Evolutionary conservation across 2,329 filamentous ascomycete genomes (phyloP).

Genomic region (Cladophialophora immunda): DNA sequence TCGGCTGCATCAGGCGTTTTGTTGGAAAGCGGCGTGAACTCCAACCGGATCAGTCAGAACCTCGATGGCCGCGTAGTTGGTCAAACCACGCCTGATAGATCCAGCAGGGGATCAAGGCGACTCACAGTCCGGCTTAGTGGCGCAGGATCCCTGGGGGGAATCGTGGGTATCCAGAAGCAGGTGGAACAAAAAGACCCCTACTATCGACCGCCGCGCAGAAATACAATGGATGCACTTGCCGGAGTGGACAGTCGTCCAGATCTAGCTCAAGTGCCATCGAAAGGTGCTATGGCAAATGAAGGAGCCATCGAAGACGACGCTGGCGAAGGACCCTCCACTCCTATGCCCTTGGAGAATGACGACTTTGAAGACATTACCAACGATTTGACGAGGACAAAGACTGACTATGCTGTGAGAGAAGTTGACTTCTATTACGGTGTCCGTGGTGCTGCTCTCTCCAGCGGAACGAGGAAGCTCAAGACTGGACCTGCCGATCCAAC

Average conservation of each 20-base stretch:
- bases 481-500: conserved; percentile 96
- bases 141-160: conserved; percentile 52
- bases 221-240: conserved; percentile 64
- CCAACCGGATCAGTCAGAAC: conserved; percentile 66
- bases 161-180: conserved; percentile 55
- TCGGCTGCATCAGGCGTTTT: conserved; percentile 71
- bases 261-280: conserved; percentile 56
- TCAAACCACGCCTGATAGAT: conserved; percentile 72
- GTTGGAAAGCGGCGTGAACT: conserved; percentile 58
- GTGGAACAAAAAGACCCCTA: conserved; percentile 76
- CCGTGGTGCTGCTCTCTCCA: conserved; percentile 84
- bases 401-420: conserved; percentile 84
- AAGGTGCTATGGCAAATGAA: conserved; percentile 42
- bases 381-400: conserved; percentile 58
- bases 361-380: conserved; percentile 48
- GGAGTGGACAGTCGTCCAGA: conserved; percentile 51
- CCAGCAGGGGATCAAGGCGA: conserved; percentile 76
- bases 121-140: conserved; percentile 57
- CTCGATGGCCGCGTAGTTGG: conserved; percentile 48
- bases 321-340: conserved; percentile 44
- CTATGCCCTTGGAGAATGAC: conserved; percentile 46
- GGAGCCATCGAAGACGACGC: conserved; percentile 60
- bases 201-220: conserved; percentile 81
- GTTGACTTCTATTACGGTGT: conserved; percentile 97
- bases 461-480: conserved; percentile 83